These are phyloP conservation scores for Coprinellus micaceus DNA, from an alignment of 768 basidiomycete genomes.

Conservation along the genomic window DNA sequence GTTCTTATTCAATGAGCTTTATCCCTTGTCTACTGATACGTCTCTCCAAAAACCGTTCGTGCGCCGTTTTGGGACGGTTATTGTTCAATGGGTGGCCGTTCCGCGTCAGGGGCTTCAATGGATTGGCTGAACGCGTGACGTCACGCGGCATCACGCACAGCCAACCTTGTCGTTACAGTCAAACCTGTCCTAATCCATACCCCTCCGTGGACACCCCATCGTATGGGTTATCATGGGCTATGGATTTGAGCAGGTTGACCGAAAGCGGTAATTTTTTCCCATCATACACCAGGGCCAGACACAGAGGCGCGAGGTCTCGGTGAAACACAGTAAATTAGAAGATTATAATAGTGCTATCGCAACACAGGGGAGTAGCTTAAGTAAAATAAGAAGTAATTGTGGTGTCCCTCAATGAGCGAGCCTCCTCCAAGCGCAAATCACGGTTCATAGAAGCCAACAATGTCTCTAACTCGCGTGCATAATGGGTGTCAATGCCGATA, in stretches of 20 bases:
- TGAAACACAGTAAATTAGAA: background rate
- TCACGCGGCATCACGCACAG: too few relatives aligned
- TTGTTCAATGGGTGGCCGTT: too few relatives aligned
- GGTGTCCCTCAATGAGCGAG: background rate
- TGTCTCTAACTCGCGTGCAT: background rate
- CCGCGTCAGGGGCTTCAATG: too few relatives aligned
- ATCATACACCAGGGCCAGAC: background rate
- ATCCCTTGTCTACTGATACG: too few relatives aligned
- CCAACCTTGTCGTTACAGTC: too few relatives aligned
- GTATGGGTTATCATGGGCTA: slow-evolving; percentile 11
- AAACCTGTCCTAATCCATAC: too few relatives aligned
- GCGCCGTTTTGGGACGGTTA: too few relatives aligned
- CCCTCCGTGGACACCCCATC: slow-evolving; percentile 1
- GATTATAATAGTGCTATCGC: background rate
- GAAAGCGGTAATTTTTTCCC: background rate
- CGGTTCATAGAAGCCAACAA: background rate
- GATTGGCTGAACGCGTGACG: too few relatives aligned
- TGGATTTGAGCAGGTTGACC: background rate
- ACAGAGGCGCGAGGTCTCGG: too few relatives aligned
- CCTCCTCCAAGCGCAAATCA: background rate
- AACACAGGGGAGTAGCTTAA: background rate
- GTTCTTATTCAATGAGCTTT: too few relatives aligned
- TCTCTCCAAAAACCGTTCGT: too few relatives aligned
- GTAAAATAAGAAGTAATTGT: background rate
- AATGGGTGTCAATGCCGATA: background rate